Conservation (phyloP, 768 basidiomycete genomes). For the Mycena epipterygia region DNA sequence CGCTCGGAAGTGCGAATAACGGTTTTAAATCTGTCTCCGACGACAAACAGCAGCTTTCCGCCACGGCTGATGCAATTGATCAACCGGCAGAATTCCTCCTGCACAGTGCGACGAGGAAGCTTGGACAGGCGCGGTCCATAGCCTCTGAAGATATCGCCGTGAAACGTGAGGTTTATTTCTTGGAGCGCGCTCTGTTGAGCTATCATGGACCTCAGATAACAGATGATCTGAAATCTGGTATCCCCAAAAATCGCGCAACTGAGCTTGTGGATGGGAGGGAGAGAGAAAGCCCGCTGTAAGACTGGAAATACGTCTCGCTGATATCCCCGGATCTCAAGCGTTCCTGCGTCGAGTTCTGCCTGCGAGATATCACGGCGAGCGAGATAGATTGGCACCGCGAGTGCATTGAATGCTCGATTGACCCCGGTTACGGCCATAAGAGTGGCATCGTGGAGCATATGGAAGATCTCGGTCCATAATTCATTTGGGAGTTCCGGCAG, state of each 20-base stretch:
- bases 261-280: conserved; percentile 13
- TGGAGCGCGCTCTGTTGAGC: not conserved
- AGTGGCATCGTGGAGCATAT: not conserved
- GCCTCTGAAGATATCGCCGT: not conserved
- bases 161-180: conserved; percentile 4
- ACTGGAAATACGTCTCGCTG: not conserved
- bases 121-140: not conserved
- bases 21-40: not conserved
- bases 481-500: conserved; percentile 15
- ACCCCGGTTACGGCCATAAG: conserved; percentile 10
- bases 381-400: conserved; percentile 23
- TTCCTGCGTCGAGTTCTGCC: not conserved
- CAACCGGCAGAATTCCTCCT: conserved; percentile 1
- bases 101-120: not conserved
- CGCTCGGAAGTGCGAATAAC: not conserved
- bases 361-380: not conserved
- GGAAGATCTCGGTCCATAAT: conserved; percentile 27
- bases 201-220: not conserved
- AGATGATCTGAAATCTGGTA: not conserved
- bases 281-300: conserved; percentile 20
- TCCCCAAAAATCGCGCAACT: not conserved
- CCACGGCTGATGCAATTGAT: conserved; percentile 6
- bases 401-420: conserved; percentile 18
- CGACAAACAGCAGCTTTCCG: not conserved
- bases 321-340: not conserved